A percentile compares a stretch with the other conserved stretches of the same genome.
phyloP scores from a whole-genome alignment of 1,284 basidiomycete species.

The Macrocybe sp. region DNA sequence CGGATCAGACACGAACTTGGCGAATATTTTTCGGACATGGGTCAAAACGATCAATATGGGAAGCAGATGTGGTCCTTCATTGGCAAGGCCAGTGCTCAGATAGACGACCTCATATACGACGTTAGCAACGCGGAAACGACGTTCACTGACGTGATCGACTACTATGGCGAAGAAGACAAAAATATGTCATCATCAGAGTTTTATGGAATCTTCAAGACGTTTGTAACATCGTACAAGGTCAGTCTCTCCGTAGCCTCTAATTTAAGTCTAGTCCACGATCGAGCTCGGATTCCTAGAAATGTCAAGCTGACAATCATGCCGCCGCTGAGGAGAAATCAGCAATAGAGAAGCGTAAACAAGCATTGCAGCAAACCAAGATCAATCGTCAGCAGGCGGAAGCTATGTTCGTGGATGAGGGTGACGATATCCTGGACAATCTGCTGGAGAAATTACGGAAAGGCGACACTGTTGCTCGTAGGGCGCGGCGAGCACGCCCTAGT shows the following conservation, averaged over 20 bases:
- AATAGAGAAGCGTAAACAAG: slow-evolving; percentile 59
- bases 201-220: slow-evolving; percentile 93
- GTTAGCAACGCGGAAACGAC: slow-evolving; percentile 79
- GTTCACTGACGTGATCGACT: slow-evolving; percentile 79
- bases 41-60: slow-evolving; percentile 73
- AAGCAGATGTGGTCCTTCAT: slow-evolving; percentile 89
- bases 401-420: slow-evolving; percentile 39
- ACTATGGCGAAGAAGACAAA: slow-evolving; percentile 91
- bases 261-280: slow-evolving; percentile 4
- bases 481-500: slow-evolving; percentile 45
- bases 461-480: slow-evolving; percentile 55
- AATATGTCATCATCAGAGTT: slow-evolving; percentile 81
- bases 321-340: slow-evolving; percentile 63
- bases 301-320: slow-evolving; percentile 71
- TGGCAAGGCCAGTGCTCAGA: slow-evolving; percentile 63
- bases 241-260: slow-evolving; percentile 14
- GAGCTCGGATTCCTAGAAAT: slow-evolving; percentile 58
- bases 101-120: slow-evolving; percentile 82
- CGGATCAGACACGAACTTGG: slow-evolving; percentile 74
- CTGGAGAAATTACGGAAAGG: slow-evolving; percentile 71
- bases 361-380: slow-evolving; percentile 57
- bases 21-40: slow-evolving; percentile 72
- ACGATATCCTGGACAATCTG: slow-evolving; percentile 71
- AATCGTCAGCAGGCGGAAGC: slow-evolving; percentile 46
- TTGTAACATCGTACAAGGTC: slow-evolving; percentile 88